Evolutionary conservation across 148 eudicot species (phyloP), one percentile per base, ranked within the genome.

Genomic region (Vaccinium macrocarpon): DNA sequence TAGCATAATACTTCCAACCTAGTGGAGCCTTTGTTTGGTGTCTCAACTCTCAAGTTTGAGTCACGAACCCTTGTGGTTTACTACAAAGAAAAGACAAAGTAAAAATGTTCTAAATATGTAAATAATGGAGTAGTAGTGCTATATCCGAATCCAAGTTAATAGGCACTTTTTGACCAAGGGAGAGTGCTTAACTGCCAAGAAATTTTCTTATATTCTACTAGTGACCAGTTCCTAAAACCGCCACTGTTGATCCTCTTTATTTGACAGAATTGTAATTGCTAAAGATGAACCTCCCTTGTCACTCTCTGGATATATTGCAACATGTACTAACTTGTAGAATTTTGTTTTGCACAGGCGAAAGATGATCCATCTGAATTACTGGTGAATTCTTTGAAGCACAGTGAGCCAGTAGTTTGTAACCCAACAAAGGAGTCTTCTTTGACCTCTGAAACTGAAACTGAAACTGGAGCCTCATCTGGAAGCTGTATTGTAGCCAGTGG

Each of bases 341-440:
- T 70, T 70, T 82, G 38, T 84, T 76, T 78, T 62, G 46, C 82
- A 82, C 86, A 94, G 97, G 84, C 84, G 78, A 92, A 91, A 86
- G 93, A 92, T 84, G 85, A 85, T 87, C 89, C 91, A 55, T 84
- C 87, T 81, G 94, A 90, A 77, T 89, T 87, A 59, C 82, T 74
- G 57, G 86, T 89, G 70, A 85, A 86, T 86, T 82, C 92, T 82
- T 84, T 87, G 1, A 90, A 86, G 76, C 71, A 80, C 76, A 4
- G 82, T 79, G 79, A 72, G 35, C 82, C 70, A 18, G 53, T 81
- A 29, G 49, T 72, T n/a, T 66, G 78, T 68, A 83, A 29, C 50
- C 76, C 82, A 25, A 76, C 46, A 62, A 86, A 79, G 85, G 87
- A 87, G 78, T 87, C 88, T 85, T 78, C 62, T 75, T 57, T 83